phyloP scores from a whole-genome alignment of 768 basidiomycete genomes.

The Mycena epipterygia region DNA sequence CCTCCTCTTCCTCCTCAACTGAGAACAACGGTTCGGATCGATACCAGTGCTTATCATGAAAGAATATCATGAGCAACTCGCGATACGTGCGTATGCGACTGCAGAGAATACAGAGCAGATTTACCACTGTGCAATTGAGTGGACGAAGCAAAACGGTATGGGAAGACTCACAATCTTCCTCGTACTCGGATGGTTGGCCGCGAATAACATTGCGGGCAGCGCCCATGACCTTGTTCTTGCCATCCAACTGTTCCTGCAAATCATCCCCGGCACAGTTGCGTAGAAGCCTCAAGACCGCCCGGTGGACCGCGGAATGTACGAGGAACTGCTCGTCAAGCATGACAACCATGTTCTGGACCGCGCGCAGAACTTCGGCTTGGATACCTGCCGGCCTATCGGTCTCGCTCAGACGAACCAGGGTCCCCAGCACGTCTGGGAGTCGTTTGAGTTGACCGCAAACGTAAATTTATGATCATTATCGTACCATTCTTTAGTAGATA shows the following conservation, averaged over 20 bases:
- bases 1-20: slow-evolving; percentile 83
- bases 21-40: slow-evolving; percentile 81
- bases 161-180: slow-evolving; percentile 81
- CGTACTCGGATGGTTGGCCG: slow-evolving; percentile 87
- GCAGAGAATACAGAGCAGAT: slow-evolving; percentile 92
- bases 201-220: slow-evolving; percentile 81
- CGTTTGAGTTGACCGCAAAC: background rate
- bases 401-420: slow-evolving; percentile 89
- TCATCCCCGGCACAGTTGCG: slow-evolving; percentile 94
- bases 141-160: slow-evolving; percentile 21
- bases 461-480: slow-evolving; percentile 30
- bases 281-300: slow-evolving; percentile 86
- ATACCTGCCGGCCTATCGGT: slow-evolving; percentile 90
- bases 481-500: slow-evolving; percentile 91
- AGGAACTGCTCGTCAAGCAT: slow-evolving; percentile 94
- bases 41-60: slow-evolving; percentile 94
- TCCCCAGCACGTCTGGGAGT: slow-evolving; percentile 80
- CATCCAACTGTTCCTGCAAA: slow-evolving; percentile 88
- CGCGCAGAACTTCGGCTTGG: slow-evolving; percentile 88
- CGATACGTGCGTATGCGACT: slow-evolving; percentile 91
- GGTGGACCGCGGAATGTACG: slow-evolving; percentile 91
- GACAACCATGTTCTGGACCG: slow-evolving; percentile 92
- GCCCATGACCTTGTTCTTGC: slow-evolving; percentile 81
- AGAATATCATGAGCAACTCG: slow-evolving; percentile 96
- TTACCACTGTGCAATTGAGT: slow-evolving; percentile 74